phyloP scores from a whole-genome alignment of 352 stramenopile genomes.

The Pythium pyrilobum region DNA sequence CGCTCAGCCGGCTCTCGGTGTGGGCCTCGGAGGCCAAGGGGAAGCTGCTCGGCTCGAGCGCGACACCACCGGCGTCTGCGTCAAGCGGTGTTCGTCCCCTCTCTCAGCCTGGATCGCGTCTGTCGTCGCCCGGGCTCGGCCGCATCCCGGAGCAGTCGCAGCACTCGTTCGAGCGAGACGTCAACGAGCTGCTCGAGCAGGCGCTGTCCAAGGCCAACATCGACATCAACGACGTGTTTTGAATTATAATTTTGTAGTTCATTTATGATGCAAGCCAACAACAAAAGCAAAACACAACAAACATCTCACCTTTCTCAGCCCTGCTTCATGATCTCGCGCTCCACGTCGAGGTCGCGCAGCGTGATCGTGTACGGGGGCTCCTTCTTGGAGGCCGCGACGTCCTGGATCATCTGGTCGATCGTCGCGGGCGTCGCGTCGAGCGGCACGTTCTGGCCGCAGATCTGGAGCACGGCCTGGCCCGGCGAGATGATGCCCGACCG shows the following conservation, averaged over 20 bases:
- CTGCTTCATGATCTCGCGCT: slow-evolving; percentile 67
- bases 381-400: slow-evolving; percentile 15
- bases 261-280: too few relatives aligned
- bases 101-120: not conserved
- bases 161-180: slow-evolving; percentile 37
- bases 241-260: too few relatives aligned
- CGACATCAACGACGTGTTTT: slow-evolving; percentile 22
- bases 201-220: slow-evolving; percentile 56
- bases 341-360: slow-evolving; percentile 73
- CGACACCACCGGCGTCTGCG: not conserved
- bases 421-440: slow-evolving; percentile 41
- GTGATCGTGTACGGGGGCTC: slow-evolving; percentile 49
- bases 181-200: slow-evolving; percentile 34
- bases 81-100: not conserved
- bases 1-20: slow-evolving; percentile 44
- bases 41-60: slow-evolving; percentile 28
- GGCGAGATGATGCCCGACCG: slow-evolving; percentile 51
- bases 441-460: slow-evolving; percentile 64
- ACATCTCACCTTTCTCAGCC: too few relatives aligned
- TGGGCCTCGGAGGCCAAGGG: slow-evolving; percentile 55
- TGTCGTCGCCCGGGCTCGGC: slow-evolving; percentile 1
- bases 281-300: not conserved
- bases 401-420: slow-evolving; percentile 69
- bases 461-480: slow-evolving; percentile 68
- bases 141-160: slow-evolving; percentile 13